These are phyloP conservation scores for Kwoniella newhampshirensis DNA, from an alignment of 768 basidiomycete species.

Conservation along the genomic window DNA sequence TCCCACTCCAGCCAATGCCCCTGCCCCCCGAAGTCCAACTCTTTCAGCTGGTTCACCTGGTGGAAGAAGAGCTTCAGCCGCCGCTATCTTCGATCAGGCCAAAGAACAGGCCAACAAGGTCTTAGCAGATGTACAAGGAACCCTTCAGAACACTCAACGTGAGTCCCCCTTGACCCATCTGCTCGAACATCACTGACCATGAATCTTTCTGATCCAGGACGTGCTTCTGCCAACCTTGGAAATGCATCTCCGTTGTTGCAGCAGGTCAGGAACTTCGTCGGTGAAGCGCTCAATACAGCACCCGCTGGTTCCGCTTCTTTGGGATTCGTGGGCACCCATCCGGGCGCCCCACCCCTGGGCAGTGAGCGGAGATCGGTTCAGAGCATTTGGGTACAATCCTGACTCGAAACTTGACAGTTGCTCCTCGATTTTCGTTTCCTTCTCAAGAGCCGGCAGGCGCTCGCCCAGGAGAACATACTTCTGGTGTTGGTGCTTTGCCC, in stretches of 20 bases:
- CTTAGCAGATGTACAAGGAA: conserved; percentile 23
- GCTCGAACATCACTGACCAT: too few species aligned
- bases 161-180: neutral
- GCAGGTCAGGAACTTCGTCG: neutral
- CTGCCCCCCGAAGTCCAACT: neutral
- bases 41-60: neutral
- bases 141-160: conserved; percentile 24
- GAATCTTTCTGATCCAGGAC: conserved; percentile 9
- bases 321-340: too few species aligned
- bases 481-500: conserved; percentile 42
- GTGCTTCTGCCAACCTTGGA: conserved; percentile 15
- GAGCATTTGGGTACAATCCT: neutral
- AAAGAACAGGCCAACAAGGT: conserved; percentile 28
- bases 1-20: too few species aligned
- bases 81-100: conserved; percentile 26
- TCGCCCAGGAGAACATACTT: conserved; percentile 33
- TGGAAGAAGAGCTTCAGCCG: conserved; percentile 10
- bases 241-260: neutral
- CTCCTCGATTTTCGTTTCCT: conserved; percentile 32
- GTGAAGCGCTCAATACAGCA: neutral
- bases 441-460: conserved; percentile 39
- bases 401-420: conserved; percentile 4
- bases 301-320: neutral
- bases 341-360: too few species aligned
- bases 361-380: too few species aligned